These are phyloP conservation scores for Mycena chlorophos DNA, from an alignment of 768 basidiomycete genomes.

Conservation along the genomic window DNA sequence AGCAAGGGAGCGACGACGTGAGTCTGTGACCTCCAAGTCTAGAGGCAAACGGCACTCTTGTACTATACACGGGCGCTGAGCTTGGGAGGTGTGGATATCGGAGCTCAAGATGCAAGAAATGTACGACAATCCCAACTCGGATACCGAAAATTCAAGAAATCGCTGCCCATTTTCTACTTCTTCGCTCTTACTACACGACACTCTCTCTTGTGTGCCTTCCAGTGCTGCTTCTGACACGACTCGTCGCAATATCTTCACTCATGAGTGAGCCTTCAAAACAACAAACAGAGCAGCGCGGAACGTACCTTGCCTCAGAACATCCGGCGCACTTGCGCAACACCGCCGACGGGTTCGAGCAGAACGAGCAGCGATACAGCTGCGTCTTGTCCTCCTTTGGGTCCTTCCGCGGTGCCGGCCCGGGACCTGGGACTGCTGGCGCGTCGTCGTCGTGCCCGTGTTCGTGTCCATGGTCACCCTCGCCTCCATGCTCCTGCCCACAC, in stretches of 20 bases:
- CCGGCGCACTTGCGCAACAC: constrained; percentile 44
- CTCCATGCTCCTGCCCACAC: background rate
- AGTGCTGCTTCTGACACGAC: constrained; percentile 33
- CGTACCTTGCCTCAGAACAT: constrained; percentile 32
- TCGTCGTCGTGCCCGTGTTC: background rate
- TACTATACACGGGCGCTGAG: too few relatives aligned
- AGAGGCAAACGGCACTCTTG: too few relatives aligned
- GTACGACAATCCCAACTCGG: too few relatives aligned
- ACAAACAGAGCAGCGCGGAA: background rate
- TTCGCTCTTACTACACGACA: constrained; percentile 24
- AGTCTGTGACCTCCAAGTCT: too few relatives aligned
- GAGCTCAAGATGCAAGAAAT: too few relatives aligned
- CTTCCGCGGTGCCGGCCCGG: background rate
- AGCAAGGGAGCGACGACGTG: too few relatives aligned
- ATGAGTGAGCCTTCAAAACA: background rate
- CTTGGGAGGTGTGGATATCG: too few relatives aligned
- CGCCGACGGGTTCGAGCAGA: constrained; percentile 46
- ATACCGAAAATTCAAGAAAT: background rate
- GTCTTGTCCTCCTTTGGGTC: constrained; percentile 23
- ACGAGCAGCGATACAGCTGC: constrained; percentile 43
- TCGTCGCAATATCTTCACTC: constrained; percentile 38
- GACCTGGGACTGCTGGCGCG: too few relatives aligned
- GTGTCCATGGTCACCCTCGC: background rate
- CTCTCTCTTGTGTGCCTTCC: constrained; percentile 31
- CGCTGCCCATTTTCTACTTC: background rate